Base-by-base conservation (phyloP, 495 filamentous ascomycete species). In the Durotheca rogersii region DNA sequence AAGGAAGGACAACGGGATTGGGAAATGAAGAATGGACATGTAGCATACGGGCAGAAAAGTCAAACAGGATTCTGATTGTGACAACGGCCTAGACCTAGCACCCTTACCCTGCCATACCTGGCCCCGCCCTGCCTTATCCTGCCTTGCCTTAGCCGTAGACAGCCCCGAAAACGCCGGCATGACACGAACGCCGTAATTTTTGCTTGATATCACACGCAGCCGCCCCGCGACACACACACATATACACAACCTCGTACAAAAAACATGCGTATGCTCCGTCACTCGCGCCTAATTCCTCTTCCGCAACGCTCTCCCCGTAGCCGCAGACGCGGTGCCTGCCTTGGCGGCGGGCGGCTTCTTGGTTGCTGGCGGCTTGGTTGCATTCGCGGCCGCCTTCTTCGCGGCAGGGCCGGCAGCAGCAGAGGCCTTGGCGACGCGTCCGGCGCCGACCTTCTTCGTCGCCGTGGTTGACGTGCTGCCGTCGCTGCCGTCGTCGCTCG, bases 401-500 rank as follows among this genome's bases (percentile, higher is more conserved):
- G 54, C 48, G 0, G 64, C 50, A 19, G 72, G 64, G 6, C 63
- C 53, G 2, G 56, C 53, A 15, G 56, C 71, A 2, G 56, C 53
- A 15, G 56, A 71, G 37, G 65, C 67, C 51, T 64, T 76, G n/a
- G 61, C 69, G 30, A 59, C 68, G 38, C 69, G 65, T 58, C 46
- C 62, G 49, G 35, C 58, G 4, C 54, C 43, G 27, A 51, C 51
- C 53, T 72, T 74, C 48, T 69, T 68, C n/a, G 69, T 57, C n/a
- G 70, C 65, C 2, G 79, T 77, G n/a, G n/a, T n/a, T 0, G 67
- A 41, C 0, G 67, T 71, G 59, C 75, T 80, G 14, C 58, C 66
- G 16, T 79, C 72, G 53, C 75, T 80, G n/a, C n/a, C 14, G 74
- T 65, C 53, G n/a, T 77, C 75, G 61, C 70, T 74, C 27, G 60